Evolutionary conservation across 1,284 basidiomycete genomes (phyloP), one percentile per base, ranked within the genome.

Genomic region (Acaromyces ingoldii): DNA sequence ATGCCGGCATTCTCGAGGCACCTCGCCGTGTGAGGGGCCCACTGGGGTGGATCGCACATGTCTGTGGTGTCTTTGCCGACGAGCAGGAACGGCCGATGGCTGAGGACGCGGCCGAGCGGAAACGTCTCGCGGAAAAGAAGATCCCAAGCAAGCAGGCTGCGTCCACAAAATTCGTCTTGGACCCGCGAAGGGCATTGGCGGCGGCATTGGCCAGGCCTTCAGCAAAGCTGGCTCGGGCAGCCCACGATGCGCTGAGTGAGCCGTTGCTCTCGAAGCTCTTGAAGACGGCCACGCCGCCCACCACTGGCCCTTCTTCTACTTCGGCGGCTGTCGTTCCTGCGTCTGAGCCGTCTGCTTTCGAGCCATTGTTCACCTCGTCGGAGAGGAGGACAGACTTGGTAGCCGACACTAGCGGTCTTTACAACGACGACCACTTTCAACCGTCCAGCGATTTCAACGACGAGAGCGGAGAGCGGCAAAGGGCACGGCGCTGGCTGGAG

Each of bases 1-100:
- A 75, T 34, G 55, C 71, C 3, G 67, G 67, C 37, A 60, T 69
- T 0, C 55, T 75, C 37, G 43, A 58, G 13, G 60, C 57, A 7
- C 72, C 72, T 5, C 57, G 72, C 19, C 52, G 72, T 15, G 64
- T 72, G 1, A 34, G 57, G 17, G 72, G 72, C 2, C 72, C 72
- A 11, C 15, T 55, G 24, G 69, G 69, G 19, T 71, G 67, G 67
- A 57, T 71, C 21, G 61, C 65, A n/a, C 57, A 67, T 17, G 34
- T 71, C 24, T 67, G 64, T 34, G 66, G 65, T 6, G 59, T 65
- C 9, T 53, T 69, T 6, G 4, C 37, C 11, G 19, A 17, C 7
- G 19, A 37, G 36, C 34, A 36, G 26, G 48, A 17, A 1, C 25
- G 28, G 17, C 3, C 24, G 25, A 37, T 17, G 7, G 22, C 34